A percentile compares a stretch with the other conserved stretches of the same genome.
These are phyloP conservation scores for Phaffia rhodozyma DNA, from an alignment of 1,284 basidiomycete genomes.

Conservation along the genomic window DNA sequence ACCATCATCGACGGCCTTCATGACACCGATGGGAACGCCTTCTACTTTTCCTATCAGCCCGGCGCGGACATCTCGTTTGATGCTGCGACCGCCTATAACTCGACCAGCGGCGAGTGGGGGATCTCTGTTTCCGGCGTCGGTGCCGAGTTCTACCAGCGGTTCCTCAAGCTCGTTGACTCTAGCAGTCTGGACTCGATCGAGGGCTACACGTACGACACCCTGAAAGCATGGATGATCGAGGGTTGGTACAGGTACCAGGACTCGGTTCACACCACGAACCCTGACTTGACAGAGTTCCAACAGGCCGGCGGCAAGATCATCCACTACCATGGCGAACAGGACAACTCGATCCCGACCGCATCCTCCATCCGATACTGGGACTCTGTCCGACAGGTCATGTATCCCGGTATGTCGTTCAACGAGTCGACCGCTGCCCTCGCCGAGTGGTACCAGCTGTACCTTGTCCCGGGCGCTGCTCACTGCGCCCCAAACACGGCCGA, in stretches of 20 bases:
- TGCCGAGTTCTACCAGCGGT: slow-evolving; percentile 1
- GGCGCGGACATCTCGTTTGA: slow-evolving; percentile 10
- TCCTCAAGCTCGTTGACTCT: background rate
- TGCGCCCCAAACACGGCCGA: slow-evolving; percentile 9
- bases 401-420: background rate
- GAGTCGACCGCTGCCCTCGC: background rate
- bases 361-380: slow-evolving; percentile 19
- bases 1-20: slow-evolving; percentile 4
- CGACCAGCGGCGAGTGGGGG: slow-evolving; percentile 1
- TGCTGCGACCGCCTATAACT: background rate
- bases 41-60: slow-evolving; percentile 13
- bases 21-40: slow-evolving; percentile 7
- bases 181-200: slow-evolving; percentile 6
- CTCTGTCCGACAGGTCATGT: slow-evolving; percentile 1
- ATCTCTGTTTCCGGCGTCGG: background rate
- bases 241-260: slow-evolving; percentile 11
- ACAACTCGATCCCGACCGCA: slow-evolving; percentile 16
- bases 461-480: slow-evolving; percentile 23
- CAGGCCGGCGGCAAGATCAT: slow-evolving; percentile 23
- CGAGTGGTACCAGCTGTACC: slow-evolving; percentile 21
- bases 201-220: slow-evolving; percentile 17
- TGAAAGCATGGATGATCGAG: slow-evolving; percentile 18
- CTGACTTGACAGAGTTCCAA: slow-evolving; percentile 22
- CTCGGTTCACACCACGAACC: slow-evolving; percentile 11
- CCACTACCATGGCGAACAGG: slow-evolving; percentile 24